Conservation (phyloP, 202 grass and related monocot species). For the Zizania palustris region DNA sequence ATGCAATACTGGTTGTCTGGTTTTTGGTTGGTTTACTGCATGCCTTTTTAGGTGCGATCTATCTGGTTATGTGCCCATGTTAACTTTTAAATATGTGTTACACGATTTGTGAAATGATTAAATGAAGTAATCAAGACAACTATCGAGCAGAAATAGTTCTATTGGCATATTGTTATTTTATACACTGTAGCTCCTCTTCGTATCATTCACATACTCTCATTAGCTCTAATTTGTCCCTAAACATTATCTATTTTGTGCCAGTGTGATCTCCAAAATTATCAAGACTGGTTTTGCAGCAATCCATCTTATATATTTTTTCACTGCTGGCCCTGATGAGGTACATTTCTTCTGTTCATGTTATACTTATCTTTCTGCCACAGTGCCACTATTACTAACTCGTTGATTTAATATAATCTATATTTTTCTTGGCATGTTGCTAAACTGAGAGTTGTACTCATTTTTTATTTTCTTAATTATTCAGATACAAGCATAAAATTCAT, state of each 20-base stretch:
- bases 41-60: not conserved
- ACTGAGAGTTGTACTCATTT: not conserved
- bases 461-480: conserved; percentile 15
- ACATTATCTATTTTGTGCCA: conserved; percentile 39
- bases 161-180: not conserved
- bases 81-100: not conserved
- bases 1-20: not conserved
- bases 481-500: conserved; percentile 12
- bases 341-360: conserved; percentile 15
- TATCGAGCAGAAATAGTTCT: conserved; percentile 1
- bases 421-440: conserved; percentile 25
- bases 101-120: not conserved
- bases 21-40: not conserved
- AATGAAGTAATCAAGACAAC: not conserved
- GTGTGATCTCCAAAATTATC: conserved; percentile 88
- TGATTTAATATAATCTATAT: conserved; percentile 2
- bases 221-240: conserved; percentile 25
- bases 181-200: not conserved
- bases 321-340: conserved; percentile 99
- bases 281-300: conserved; percentile 98
- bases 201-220: not conserved
- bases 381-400: conserved; percentile 17
- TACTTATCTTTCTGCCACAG: not conserved
- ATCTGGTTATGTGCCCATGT: not conserved
- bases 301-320: conserved; percentile 99